phyloP scores from a whole-genome alignment of 2,329 filamentous ascomycete genomes.

The Colletotrichum chrysophilum region DNA sequence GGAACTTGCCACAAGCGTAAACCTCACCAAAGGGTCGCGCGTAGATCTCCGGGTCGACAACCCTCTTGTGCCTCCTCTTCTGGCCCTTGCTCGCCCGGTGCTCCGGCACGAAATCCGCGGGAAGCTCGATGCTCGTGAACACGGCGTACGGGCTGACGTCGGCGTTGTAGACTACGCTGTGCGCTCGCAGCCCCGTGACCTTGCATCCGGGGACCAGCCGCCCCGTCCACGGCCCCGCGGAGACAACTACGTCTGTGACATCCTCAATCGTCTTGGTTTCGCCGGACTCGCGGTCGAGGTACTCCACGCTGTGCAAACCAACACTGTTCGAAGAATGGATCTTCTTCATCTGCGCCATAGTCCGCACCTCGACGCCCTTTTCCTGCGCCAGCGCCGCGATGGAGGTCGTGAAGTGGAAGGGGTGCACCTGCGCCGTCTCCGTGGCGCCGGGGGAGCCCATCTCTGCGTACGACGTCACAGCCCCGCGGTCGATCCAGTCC shows the following conservation, averaged over 20 bases:
- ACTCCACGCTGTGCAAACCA: constrained; percentile 67
- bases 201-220: constrained; percentile 61
- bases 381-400: constrained; percentile 80
- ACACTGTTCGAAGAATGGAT: no score
- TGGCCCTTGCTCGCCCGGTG: constrained; percentile 53
- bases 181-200: constrained; percentile 64
- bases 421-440: constrained; percentile 93
- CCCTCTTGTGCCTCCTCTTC: constrained; percentile 60
- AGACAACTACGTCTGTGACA: constrained; percentile 60
- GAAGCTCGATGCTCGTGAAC: constrained; percentile 86
- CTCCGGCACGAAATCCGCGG: constrained; percentile 63
- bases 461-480: constrained; percentile 74
- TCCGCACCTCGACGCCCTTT: constrained; percentile 69
- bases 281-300: constrained; percentile 52
- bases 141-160: constrained; percentile 76
- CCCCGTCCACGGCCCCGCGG: constrained; percentile 69
- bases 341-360: constrained; percentile 69
- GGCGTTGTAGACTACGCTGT: constrained; percentile 69
- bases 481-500: constrained; percentile 79
- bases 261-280: constrained; percentile 39
- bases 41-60: constrained; percentile 91
- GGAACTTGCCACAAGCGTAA: constrained; percentile 79
- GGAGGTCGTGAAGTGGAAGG: constrained; percentile 84
- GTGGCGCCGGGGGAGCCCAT: constrained; percentile 75
- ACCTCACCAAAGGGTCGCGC: constrained; percentile 87